phyloP scores from a whole-genome alignment of 257 asterid genomes.

The Linaria vulgaris region DNA sequence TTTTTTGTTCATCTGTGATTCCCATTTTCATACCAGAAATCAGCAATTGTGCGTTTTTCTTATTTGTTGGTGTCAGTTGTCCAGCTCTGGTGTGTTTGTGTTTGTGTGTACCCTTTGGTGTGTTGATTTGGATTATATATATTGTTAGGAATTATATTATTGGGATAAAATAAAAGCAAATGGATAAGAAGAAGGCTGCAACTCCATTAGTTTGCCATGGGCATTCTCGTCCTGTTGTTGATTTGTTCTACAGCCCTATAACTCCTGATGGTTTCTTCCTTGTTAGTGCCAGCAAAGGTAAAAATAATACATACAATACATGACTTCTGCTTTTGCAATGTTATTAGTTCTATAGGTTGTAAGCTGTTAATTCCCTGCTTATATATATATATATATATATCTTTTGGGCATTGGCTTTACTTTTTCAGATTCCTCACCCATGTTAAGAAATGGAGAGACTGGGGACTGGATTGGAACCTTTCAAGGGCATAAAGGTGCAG shows the following conservation, averaged over 20 bases:
- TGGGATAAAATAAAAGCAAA: constrained; percentile 25
- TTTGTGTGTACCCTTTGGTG: constrained; percentile 31
- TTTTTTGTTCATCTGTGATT: constrained; percentile 16
- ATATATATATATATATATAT: too few relatives aligned
- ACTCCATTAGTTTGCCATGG: constrained; percentile 98
- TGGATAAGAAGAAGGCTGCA: constrained; percentile 92
- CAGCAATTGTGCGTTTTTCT: constrained; percentile 30
- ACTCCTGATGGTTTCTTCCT: constrained; percentile 96
- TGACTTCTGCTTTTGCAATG: too few relatives aligned
- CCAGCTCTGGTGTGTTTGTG: constrained; percentile 37
- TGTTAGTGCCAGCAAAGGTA: constrained; percentile 99
- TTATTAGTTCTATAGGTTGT: too few relatives aligned
- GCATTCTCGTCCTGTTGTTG: constrained; percentile 99
- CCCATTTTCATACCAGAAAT: constrained; percentile 22
- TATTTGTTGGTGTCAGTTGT: constrained; percentile 45
- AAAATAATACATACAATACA: too few relatives aligned
- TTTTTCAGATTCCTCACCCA: constrained; percentile 80
- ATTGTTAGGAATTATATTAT: too few relatives aligned
- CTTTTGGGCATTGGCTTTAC: constrained; percentile 18
- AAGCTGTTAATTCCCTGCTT: too few relatives aligned
- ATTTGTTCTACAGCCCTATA: constrained; percentile 88
- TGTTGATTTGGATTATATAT: constrained; percentile 22
- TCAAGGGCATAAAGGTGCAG: constrained; percentile 99
- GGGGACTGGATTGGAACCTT: constrained; percentile 99
- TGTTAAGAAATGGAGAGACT: constrained; percentile 97